Evolutionary conservation across 768 basidiomycete genomes (phyloP).

Genomic region (Lanmaoa pseudosensibilis): DNA sequence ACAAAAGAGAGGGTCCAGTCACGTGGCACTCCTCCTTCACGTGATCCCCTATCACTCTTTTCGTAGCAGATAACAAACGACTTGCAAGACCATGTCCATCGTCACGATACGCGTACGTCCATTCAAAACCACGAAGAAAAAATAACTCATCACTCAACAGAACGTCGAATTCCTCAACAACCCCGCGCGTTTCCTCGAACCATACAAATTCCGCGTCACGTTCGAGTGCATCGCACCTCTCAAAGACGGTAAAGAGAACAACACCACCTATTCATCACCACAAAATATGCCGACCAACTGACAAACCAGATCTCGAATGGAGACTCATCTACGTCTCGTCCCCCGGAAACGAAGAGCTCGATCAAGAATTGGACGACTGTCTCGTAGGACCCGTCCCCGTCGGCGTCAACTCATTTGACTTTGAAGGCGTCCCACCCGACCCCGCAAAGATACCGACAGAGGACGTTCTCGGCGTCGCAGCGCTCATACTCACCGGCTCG

Average conservation of each 20-base stretch:
- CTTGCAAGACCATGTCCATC: conserved; percentile 52
- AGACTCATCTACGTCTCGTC: conserved; percentile 95
- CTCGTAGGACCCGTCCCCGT: conserved; percentile 95
- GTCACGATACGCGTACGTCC: conserved; percentile 64
- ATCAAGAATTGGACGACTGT: conserved; percentile 97
- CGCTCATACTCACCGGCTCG: conserved; percentile 93
- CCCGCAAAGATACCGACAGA: conserved; percentile 82
- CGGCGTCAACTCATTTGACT: conserved; percentile 98
- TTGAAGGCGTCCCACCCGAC: conserved; percentile 83
- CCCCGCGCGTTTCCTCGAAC: conserved; percentile 87
- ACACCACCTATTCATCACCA: no score
- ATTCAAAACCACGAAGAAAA: not conserved
- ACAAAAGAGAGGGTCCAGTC: conserved; percentile 12
- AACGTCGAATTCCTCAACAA: conserved; percentile 92
- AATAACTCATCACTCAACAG: conserved; percentile 35
- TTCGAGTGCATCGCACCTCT: conserved; percentile 95
- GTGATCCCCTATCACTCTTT: not conserved
- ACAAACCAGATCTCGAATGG: conserved; percentile 87
- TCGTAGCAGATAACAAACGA: not conserved
- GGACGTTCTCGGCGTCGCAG: conserved; percentile 94
- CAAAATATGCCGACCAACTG: not conserved
- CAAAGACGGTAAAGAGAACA: conserved; percentile 80
- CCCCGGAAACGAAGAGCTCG: conserved; percentile 85
- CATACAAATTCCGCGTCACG: conserved; percentile 91
- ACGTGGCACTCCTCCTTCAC: not conserved